These are phyloP conservation scores for Beauveria sp. DNA, from an alignment of 2,329 filamentous ascomycete species.

Conservation along the genomic window DNA sequence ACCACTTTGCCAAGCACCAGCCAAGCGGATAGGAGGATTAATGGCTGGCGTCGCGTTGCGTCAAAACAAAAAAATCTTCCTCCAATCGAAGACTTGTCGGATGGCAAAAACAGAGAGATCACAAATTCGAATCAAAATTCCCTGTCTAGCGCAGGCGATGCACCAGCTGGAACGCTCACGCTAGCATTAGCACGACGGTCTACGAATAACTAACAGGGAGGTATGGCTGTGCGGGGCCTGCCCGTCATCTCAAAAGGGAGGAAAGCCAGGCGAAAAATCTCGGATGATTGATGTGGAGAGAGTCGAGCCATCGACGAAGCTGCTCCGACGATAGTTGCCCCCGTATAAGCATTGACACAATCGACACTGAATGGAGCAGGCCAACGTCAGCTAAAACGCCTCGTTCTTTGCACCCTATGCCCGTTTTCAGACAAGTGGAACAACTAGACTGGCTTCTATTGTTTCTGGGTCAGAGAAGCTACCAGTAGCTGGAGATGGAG, in stretches of 20 bases:
- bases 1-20: background rate
- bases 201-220: background rate
- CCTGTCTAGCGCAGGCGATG: conserved; percentile 6
- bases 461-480: background rate
- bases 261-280: background rate
- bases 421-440: background rate
- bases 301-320: background rate
- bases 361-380: background rate
- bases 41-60: background rate
- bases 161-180: background rate
- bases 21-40: background rate
- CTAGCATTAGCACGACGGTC: background rate
- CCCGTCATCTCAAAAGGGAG: conserved; percentile 8
- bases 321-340: background rate
- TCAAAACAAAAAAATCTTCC: background rate
- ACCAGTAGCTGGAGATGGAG: background rate
- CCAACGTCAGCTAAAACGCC: background rate
- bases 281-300: background rate
- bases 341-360: background rate
- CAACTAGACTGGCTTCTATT: background rate
- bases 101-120: conserved; percentile 5
- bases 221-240: conserved; percentile 2
- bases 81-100: background rate
- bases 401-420: background rate
- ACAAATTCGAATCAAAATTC: conserved; percentile 2